phyloP scores from a whole-genome alignment of 805 yeast species.

The Blastobotrys robertii region DNA sequence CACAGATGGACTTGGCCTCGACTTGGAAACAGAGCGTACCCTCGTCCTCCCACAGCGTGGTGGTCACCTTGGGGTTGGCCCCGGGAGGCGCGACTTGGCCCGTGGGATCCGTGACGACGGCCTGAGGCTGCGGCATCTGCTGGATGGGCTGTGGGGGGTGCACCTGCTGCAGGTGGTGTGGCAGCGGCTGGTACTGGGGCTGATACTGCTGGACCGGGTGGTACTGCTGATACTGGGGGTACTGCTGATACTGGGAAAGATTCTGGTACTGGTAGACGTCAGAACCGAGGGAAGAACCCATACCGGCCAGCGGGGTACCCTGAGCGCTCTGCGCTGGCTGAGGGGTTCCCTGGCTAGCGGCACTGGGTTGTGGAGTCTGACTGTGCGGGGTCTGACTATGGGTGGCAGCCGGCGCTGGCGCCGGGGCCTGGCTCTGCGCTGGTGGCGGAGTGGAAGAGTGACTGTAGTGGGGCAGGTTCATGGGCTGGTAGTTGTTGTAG shows the following conservation, averaged over 20 bases:
- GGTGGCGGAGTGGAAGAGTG: no score
- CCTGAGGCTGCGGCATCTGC: conserved; percentile 7
- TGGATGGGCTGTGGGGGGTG: conserved; percentile 8
- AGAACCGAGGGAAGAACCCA: no score
- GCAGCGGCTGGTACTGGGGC: conserved; percentile 1
- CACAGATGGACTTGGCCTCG: conserved; percentile 71
- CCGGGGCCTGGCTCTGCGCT: no score
- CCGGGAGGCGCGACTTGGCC: conserved; percentile 33
- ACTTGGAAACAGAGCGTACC: conserved; percentile 78
- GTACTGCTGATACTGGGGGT: conserved; percentile 7
- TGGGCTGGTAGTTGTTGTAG: no score
- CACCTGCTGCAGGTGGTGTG: background rate
- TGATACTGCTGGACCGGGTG: conserved; percentile 6
- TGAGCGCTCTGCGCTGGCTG: no score
- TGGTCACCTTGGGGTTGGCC: conserved; percentile 52
- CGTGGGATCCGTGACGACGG: conserved; percentile 29
- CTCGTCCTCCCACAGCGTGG: conserved; percentile 86
- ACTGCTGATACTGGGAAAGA: conserved; percentile 11
- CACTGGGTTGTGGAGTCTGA: no score
- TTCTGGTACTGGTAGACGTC: conserved; percentile 1
- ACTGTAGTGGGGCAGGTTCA: no score
- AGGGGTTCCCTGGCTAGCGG: no score
- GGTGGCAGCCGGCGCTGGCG: no score
- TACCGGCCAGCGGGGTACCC: no score
- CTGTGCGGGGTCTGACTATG: no score